phyloP scores from a whole-genome alignment of 441 rosid species.

The Omphalea diandra region DNA sequence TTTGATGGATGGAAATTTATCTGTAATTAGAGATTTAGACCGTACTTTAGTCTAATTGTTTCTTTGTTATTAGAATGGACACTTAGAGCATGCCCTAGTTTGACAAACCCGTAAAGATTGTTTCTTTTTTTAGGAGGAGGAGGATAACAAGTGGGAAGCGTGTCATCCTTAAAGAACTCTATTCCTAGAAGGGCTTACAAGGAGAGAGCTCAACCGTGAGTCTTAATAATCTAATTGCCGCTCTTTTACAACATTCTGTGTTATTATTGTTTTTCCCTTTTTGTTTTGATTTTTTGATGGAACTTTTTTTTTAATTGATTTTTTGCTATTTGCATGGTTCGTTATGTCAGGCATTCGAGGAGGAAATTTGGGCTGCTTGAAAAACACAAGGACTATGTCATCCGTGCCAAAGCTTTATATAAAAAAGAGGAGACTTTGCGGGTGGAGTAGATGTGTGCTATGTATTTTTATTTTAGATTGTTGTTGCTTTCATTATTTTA shows the following conservation, averaged over 20 bases:
- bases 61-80: too few species aligned
- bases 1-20: too few species aligned
- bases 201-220: conserved; percentile 91
- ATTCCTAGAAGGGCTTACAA: conserved; percentile 68
- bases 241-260: neutral
- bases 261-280: neutral
- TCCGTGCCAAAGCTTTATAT: conserved; percentile 78
- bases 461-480: neutral
- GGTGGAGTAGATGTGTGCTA: conserved; percentile 29
- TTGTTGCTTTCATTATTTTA: neutral
- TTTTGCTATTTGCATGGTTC: neutral
- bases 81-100: neutral
- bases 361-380: conserved; percentile 78
- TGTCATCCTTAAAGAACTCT: conserved; percentile 81
- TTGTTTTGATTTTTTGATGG: too few species aligned
- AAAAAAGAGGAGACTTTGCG: conserved; percentile 57
- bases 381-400: conserved; percentile 89
- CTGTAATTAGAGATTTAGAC: too few species aligned
- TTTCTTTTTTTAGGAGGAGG: neutral
- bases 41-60: too few species aligned
- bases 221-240: neutral
- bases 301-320: neutral
- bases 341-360: conserved; percentile 59
- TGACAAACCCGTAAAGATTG: neutral
- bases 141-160: conserved; percentile 19